These are phyloP conservation scores for Candida ascalaphidarum DNA, from an alignment of 805 yeast genomes.

Conservation along the genomic window DNA sequence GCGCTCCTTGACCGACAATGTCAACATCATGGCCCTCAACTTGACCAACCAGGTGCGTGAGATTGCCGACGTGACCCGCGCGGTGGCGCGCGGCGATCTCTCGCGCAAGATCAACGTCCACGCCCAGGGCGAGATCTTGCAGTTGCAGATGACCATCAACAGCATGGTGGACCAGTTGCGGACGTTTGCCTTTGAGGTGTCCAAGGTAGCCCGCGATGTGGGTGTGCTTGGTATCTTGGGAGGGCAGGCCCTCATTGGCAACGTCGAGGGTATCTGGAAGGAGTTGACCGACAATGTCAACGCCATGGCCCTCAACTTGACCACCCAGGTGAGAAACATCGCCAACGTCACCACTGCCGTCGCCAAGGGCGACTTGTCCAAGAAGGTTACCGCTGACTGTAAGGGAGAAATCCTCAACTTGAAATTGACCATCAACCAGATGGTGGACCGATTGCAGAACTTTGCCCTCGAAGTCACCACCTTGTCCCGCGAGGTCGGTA, in stretches of 20 bases:
- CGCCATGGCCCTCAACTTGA: slow-evolving; percentile 82
- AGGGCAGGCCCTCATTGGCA: slow-evolving; percentile 76
- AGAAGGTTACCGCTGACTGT: slow-evolving; percentile 81
- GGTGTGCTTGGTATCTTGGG: slow-evolving; percentile 87
- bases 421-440: slow-evolving; percentile 40
- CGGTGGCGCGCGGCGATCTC: slow-evolving; percentile 82
- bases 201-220: slow-evolving; percentile 81
- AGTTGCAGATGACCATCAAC: slow-evolving; percentile 78
- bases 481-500: slow-evolving; percentile 39
- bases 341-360: slow-evolving; percentile 87
- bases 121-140: slow-evolving; percentile 86
- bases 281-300: slow-evolving; percentile 81
- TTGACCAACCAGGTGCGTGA: slow-evolving; percentile 66
- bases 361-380: slow-evolving; percentile 73
- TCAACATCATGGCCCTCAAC: slow-evolving; percentile 82
- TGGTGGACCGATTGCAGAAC: slow-evolving; percentile 43
- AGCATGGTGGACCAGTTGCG: slow-evolving; percentile 83
- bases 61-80: slow-evolving; percentile 83
- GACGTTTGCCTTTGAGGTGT: slow-evolving; percentile 78
- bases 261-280: slow-evolving; percentile 83
- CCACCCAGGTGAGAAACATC: slow-evolving; percentile 81
- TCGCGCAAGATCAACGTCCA: slow-evolving; percentile 80
- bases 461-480: slow-evolving; percentile 40
- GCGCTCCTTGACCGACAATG: slow-evolving; percentile 77
- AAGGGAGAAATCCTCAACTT: slow-evolving; percentile 40